phyloP scores from a whole-genome alignment of 2,329 filamentous ascomycete genomes.

The Diaporthe nobilis region DNA sequence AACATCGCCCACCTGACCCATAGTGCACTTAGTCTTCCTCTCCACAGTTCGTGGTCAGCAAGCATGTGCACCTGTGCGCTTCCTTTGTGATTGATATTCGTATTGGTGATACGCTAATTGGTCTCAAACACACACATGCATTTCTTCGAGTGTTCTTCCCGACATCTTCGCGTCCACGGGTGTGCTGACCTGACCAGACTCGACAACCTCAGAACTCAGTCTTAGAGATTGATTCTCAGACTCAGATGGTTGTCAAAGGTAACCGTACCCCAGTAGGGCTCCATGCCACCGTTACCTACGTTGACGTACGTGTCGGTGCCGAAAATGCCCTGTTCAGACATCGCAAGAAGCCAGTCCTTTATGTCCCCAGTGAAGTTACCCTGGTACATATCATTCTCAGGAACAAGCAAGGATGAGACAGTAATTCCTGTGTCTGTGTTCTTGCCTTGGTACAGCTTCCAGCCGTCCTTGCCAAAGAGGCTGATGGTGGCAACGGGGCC shows the following conservation, averaged over 20 bases:
- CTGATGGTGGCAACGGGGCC: slow-evolving; percentile 53
- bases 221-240: slow-evolving; percentile 44
- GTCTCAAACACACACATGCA: background rate
- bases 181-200: too few species aligned
- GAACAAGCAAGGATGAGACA: slow-evolving; percentile 53
- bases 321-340: slow-evolving; percentile 55
- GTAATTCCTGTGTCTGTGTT: slow-evolving; percentile 59
- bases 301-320: slow-evolving; percentile 56
- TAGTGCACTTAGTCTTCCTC: background rate
- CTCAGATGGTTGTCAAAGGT: slow-evolving; percentile 46
- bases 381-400: slow-evolving; percentile 53
- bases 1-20: background rate
- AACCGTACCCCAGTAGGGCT: slow-evolving; percentile 46
- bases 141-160: background rate
- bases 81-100: background rate
- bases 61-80: background rate
- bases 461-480: slow-evolving; percentile 54
- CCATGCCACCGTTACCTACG: slow-evolving; percentile 57
- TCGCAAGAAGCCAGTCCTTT: slow-evolving; percentile 57
- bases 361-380: slow-evolving; percentile 56
- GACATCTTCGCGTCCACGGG: too few species aligned
- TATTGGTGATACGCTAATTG: too few species aligned
- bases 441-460: slow-evolving; percentile 58
- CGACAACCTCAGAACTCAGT: background rate
- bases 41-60: background rate